Conservation (phyloP, 2,329 filamentous ascomycete genomes). For the Ceratocystis diversiconidia region DNA sequence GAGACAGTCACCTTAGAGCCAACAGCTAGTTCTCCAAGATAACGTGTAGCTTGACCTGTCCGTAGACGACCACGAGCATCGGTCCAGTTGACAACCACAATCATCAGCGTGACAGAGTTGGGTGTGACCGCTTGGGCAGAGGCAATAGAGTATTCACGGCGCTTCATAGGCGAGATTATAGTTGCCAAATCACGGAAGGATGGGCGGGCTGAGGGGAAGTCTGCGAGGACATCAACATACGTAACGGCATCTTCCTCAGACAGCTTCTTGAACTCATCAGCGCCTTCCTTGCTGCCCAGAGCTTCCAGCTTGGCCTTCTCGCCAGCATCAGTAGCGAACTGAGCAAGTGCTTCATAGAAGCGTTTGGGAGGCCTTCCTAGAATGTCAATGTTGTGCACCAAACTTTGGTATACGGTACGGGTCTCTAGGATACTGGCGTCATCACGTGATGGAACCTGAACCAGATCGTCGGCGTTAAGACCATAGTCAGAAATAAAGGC, state of each 20-base stretch:
- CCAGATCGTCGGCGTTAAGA: constrained; percentile 65
- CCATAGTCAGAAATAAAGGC: constrained; percentile 86
- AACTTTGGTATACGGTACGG: constrained; percentile 81
- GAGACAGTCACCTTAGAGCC: constrained; percentile 76
- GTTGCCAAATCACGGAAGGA: constrained; percentile 75
- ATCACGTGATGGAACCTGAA: constrained; percentile 83
- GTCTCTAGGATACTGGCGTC: constrained; percentile 61
- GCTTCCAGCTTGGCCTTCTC: constrained; percentile 70
- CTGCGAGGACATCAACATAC: constrained; percentile 76
- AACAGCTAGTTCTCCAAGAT: constrained; percentile 60
- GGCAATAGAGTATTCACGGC: constrained; percentile 96
- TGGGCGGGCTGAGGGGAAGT: constrained; percentile 81
- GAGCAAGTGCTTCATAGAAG: constrained; percentile 86
- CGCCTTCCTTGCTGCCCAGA: constrained; percentile 65
- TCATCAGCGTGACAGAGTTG: constrained; percentile 80
- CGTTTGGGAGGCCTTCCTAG: constrained; percentile 94
- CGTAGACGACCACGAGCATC: constrained; percentile 77
- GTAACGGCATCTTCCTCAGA: constrained; percentile 83
- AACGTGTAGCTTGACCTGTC: constrained; percentile 84
- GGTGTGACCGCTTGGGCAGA: constrained; percentile 92
- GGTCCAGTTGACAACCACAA: constrained; percentile 93
- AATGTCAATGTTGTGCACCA: constrained; percentile 88
- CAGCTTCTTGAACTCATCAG: constrained; percentile 80
- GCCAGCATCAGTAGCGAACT: constrained; percentile 67
- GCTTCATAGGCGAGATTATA: constrained; percentile 84